These are phyloP conservation scores for Tetraselmis striata DNA, from an alignment of 139 green algal species.

Conservation along the genomic window DNA sequence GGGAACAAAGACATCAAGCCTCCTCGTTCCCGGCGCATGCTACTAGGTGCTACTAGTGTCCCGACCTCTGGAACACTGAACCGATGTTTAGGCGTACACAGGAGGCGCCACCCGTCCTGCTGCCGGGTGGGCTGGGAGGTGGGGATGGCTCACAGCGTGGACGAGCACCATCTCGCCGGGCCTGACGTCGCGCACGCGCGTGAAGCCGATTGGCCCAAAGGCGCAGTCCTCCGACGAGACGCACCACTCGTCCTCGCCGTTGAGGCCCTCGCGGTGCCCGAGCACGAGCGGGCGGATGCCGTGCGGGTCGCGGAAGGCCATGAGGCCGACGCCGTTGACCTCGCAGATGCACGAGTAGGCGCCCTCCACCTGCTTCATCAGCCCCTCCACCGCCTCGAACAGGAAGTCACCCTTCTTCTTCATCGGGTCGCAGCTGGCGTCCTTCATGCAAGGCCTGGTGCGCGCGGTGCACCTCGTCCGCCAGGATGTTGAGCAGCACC, in stretches of 20 bases:
- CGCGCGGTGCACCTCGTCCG: constrained; percentile 88
- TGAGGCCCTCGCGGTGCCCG: constrained; percentile 44
- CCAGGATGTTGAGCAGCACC: constrained; percentile 95
- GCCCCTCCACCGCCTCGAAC: constrained; percentile 72
- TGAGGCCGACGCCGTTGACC: constrained; percentile 87
- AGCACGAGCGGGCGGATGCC: constrained; percentile 94
- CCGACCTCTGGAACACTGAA: too few relatives aligned
- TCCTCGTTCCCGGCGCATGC: too few relatives aligned
- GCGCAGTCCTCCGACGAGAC: constrained; percentile 95
- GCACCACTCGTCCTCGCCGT: constrained; percentile 72
- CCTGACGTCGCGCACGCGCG: constrained; percentile 83
- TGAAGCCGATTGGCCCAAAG: constrained; percentile 95
- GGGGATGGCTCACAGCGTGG: too few relatives aligned
- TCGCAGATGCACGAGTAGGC: constrained; percentile 89
- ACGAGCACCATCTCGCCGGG: constrained; percentile 96
- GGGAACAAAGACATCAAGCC: too few relatives aligned
- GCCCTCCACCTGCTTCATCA: constrained; percentile 79
- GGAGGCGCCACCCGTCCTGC: too few relatives aligned
- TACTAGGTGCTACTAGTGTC: too few relatives aligned
- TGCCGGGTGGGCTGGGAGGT: too few relatives aligned
- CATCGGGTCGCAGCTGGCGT: constrained; percentile 61
- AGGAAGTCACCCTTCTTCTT: constrained; percentile 74
- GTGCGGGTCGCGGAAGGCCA: constrained; percentile 93
- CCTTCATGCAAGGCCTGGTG: constrained; percentile 75
- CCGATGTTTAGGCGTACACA: too few relatives aligned